phyloP scores from a whole-genome alignment of 1,284 basidiomycete species.

The Neonothopanus nambi region DNA sequence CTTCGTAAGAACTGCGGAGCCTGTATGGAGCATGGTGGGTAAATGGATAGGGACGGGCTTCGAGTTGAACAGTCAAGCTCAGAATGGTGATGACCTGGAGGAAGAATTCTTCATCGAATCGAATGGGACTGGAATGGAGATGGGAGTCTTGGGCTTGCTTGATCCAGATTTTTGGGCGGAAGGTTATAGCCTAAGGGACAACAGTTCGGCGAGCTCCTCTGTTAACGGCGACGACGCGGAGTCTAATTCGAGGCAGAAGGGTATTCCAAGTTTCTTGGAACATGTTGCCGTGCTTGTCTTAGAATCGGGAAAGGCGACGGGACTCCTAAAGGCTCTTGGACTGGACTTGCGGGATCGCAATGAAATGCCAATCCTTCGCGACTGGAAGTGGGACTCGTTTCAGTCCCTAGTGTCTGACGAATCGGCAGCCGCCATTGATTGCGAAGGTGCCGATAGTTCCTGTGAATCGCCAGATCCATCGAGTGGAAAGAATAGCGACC shows the following conservation, averaged over 20 bases:
- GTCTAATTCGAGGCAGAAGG: conserved; percentile 30
- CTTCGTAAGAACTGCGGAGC: conserved; percentile 65
- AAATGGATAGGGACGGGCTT: conserved; percentile 78
- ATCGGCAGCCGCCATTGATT: not conserved
- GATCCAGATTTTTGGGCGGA: conserved; percentile 83
- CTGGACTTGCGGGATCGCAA: conserved; percentile 14
- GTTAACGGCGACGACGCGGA: conserved; percentile 27
- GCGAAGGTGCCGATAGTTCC: not conserved
- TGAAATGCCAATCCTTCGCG: conserved; percentile 19
- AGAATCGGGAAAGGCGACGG: conserved; percentile 77
- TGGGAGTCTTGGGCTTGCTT: conserved; percentile 43
- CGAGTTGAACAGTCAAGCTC: conserved; percentile 52
- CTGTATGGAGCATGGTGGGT: conserved; percentile 73
- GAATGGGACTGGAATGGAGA: conserved; percentile 49
- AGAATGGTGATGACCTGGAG: conserved; percentile 42
- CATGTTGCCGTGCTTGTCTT: conserved; percentile 61
- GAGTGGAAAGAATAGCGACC: conserved; percentile 11
- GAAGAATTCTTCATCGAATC: conserved; percentile 84
- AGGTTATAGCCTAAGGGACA: conserved; percentile 61
- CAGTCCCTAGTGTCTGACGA: conserved; percentile 30
- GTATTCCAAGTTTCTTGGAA: conserved; percentile 61
- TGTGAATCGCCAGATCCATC: no score
- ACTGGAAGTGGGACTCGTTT: conserved; percentile 36
- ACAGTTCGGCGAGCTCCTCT: conserved; percentile 23
- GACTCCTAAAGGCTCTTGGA: conserved; percentile 57